These are phyloP conservation scores for Tulasnella sp. DNA, from an alignment of 768 basidiomycete genomes.

Conservation along the genomic window DNA sequence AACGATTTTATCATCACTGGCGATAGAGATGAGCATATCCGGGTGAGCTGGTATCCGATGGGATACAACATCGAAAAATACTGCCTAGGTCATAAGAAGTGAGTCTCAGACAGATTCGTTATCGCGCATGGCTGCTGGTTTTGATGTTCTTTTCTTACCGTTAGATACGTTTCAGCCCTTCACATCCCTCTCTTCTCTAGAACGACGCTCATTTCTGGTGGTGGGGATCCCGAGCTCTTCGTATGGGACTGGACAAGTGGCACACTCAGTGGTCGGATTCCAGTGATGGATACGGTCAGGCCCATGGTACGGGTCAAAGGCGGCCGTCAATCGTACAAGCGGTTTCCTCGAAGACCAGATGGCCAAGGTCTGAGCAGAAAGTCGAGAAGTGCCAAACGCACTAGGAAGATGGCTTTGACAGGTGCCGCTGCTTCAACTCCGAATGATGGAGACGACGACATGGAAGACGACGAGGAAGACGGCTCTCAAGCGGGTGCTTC, in stretches of 20 bases:
- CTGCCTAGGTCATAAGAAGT: conserved; percentile 79
- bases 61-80: conserved; percentile 79
- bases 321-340: conserved; percentile 10
- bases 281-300: conserved; percentile 32
- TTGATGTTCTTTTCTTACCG: not conserved
- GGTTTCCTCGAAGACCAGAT: conserved; percentile 20
- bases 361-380: conserved; percentile 18
- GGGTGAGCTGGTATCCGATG: conserved; percentile 80
- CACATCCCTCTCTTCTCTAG: conserved; percentile 47
- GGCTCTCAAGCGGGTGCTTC: conserved; percentile 25
- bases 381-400: conserved; percentile 19
- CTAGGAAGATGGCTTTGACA: conserved; percentile 17
- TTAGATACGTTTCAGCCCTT: conserved; percentile 73
- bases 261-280: conserved; percentile 38
- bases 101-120: conserved; percentile 21
- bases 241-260: conserved; percentile 76
- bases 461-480: conserved; percentile 29
- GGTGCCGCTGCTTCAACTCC: conserved; percentile 25
- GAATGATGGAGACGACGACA: conserved; percentile 23
- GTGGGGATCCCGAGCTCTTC: conserved; percentile 68
- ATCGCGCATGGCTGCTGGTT: not conserved
- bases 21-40: conserved; percentile 91
- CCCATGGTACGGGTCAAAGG: conserved; percentile 32
- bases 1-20: conserved; percentile 73
- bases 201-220: conserved; percentile 62